phyloP scores from a whole-genome alignment of 2,329 filamentous ascomycete species.

The Emmonsiellopsis sp. region DNA sequence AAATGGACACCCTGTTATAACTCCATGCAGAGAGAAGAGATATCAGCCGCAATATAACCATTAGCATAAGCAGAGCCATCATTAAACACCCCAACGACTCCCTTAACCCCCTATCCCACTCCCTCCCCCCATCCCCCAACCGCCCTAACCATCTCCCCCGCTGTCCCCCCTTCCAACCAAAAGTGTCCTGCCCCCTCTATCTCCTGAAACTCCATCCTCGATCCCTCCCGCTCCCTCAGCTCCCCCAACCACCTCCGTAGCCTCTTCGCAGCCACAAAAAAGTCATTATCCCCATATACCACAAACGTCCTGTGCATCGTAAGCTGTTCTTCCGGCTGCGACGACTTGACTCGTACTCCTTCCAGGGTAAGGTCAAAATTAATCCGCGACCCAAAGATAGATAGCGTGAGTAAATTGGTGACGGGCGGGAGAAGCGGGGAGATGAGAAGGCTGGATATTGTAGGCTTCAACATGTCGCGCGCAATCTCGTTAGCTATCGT shows the following conservation, averaged over 20 bases:
- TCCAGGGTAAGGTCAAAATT: slow-evolving; percentile 16
- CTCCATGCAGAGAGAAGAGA: no score
- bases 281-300: slow-evolving; percentile 66
- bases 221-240: slow-evolving; percentile 37
- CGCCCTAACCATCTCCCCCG: slow-evolving; percentile 28
- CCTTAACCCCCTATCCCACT: slow-evolving; percentile 6
- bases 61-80: no score
- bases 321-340: slow-evolving; percentile 47
- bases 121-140: slow-evolving; percentile 32
- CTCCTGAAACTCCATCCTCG: slow-evolving; percentile 40
- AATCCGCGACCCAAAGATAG: slow-evolving; percentile 31
- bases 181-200: slow-evolving; percentile 52
- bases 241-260: slow-evolving; percentile 56
- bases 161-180: slow-evolving; percentile 48
- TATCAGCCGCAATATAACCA: no score
- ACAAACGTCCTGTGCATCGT: slow-evolving; percentile 51
- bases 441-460: slow-evolving; percentile 47
- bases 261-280: slow-evolving; percentile 58
- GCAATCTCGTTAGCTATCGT: slow-evolving; percentile 6
- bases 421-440: slow-evolving; percentile 52
- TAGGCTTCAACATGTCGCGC: slow-evolving; percentile 13
- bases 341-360: slow-evolving; percentile 20
- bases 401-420: slow-evolving; percentile 54
- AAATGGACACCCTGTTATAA: no score
- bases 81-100: neutral